These are phyloP conservation scores for Entomortierella lignicola DNA, from an alignment of 192 early-diverging fungal genomes.

Conservation along the genomic window DNA sequence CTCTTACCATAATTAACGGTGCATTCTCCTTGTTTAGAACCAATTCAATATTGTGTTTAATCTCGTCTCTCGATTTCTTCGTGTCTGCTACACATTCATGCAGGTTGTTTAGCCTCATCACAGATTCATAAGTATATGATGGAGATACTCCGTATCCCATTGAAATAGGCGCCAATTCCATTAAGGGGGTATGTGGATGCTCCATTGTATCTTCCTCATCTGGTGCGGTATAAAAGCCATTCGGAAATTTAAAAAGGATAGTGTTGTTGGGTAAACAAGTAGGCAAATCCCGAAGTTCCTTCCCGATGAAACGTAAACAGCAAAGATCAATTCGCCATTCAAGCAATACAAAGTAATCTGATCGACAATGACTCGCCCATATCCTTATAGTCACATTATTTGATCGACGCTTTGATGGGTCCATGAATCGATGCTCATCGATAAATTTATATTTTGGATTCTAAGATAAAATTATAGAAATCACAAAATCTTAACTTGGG, in stretches of 20 bases:
- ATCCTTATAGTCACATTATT: constrained; percentile 25
- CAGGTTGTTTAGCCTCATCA: constrained; percentile 60
- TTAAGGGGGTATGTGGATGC: constrained; percentile 3
- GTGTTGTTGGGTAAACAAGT: constrained; percentile 57
- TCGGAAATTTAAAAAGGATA: constrained; percentile 56
- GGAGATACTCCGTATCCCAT: constrained; percentile 31
- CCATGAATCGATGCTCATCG: constrained; percentile 34
- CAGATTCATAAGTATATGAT: constrained; percentile 65
- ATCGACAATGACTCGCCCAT: constrained; percentile 35
- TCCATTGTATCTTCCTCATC: constrained; percentile 52
- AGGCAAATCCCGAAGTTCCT: constrained; percentile 51
- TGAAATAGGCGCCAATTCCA: not conserved
- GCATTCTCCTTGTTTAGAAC: constrained; percentile 53
- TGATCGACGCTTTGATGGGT: constrained; percentile 16
- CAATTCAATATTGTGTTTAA: constrained; percentile 55
- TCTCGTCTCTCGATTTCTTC: constrained; percentile 54
- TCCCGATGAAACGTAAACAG: constrained; percentile 54
- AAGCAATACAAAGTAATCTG: constrained; percentile 40
- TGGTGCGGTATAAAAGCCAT: constrained; percentile 63
- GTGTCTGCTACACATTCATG: constrained; percentile 59
- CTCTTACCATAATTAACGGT: constrained; percentile 47
- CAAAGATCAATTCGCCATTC: constrained; percentile 64
- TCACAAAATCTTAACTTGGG: not conserved
- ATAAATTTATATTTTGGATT: constrained; percentile 45
- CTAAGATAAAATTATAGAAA: constrained; percentile 4